phyloP scores from a whole-genome alignment of 441 rosid species.

The Pelargonium australe region DNA sequence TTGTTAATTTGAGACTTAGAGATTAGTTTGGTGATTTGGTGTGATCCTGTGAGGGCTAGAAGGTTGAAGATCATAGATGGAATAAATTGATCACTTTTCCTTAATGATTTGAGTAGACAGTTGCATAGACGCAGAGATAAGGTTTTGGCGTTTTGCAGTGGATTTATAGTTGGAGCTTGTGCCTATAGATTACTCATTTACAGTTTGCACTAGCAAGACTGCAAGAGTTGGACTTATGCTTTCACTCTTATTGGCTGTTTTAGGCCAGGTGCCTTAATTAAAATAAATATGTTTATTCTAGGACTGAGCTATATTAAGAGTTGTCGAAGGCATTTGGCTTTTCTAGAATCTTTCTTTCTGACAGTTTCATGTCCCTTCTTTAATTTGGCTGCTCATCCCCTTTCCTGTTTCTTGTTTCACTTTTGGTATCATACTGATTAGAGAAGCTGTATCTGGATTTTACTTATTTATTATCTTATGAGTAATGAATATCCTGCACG shows the following conservation, averaged over 20 bases:
- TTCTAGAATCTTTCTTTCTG: neutral
- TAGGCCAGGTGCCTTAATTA: neutral
- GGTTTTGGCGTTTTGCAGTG: neutral
- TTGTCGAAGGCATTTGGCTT: neutral
- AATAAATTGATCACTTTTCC: too few relatives aligned
- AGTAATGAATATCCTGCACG: neutral
- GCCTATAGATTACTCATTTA: neutral
- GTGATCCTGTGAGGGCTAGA: neutral
- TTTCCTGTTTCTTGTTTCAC: neutral
- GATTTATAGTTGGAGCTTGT: slow-evolving; percentile 1
- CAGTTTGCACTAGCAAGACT: neutral
- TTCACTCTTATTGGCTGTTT: neutral
- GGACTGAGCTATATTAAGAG: neutral
- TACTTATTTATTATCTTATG: neutral
- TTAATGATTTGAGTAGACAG: neutral
- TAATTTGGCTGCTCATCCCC: neutral
- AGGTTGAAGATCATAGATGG: too few relatives aligned
- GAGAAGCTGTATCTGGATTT: neutral
- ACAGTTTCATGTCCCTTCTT: neutral
- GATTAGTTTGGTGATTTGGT: neutral
- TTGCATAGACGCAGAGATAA: neutral
- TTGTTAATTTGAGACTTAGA: neutral
- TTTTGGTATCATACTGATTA: neutral
- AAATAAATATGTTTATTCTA: neutral
- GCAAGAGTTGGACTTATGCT: neutral